Evolutionary conservation across 2,329 filamentous ascomycete species (phyloP).

Genomic region (Ramularia endophylla): DNA sequence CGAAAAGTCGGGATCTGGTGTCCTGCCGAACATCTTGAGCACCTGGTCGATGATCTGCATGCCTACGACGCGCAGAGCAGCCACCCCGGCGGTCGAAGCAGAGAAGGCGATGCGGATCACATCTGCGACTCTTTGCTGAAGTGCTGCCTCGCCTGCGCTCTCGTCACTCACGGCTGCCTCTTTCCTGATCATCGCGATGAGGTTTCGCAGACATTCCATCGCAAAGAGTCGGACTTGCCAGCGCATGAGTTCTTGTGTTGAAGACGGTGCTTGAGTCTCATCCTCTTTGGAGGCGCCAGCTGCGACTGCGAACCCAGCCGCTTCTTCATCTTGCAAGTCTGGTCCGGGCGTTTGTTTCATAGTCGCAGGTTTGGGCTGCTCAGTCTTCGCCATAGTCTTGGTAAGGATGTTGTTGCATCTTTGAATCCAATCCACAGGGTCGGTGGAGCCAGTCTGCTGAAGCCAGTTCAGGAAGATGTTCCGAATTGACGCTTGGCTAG

Average conservation of each 20-base stretch:
- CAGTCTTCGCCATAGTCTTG: constrained; percentile 68
- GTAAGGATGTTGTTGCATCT: constrained; percentile 84
- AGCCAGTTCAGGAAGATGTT: constrained; percentile 92
- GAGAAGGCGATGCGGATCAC: constrained; percentile 97
- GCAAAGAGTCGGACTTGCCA: constrained; percentile 97
- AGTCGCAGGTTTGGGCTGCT: constrained; percentile 40
- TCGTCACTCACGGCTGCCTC: constrained; percentile 73
- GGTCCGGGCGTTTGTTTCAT: constrained; percentile 50
- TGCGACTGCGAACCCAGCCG: constrained; percentile 86
- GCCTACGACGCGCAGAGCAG: constrained; percentile 84
- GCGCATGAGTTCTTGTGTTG: constrained; percentile 75
- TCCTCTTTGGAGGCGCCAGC: constrained; percentile 50
- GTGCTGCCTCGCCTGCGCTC: constrained; percentile 66
- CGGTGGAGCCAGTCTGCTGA: constrained; percentile 74
- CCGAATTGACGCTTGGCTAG: constrained; percentile 71
- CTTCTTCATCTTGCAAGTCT: constrained; percentile 94
- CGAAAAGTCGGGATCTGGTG: constrained; percentile 93
- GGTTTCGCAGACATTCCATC: constrained; percentile 78
- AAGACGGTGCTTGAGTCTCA: constrained; percentile 33
- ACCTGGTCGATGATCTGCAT: constrained; percentile 91
- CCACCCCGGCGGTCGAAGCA: constrained; percentile 86
- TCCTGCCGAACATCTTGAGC: constrained; percentile 92
- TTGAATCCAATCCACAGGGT: constrained; percentile 81
- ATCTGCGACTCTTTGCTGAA: constrained; percentile 82
- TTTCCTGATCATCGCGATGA: constrained; percentile 72